phyloP scores from a whole-genome alignment of 148 eudicot species.

The Gaultheria prostrata region DNA sequence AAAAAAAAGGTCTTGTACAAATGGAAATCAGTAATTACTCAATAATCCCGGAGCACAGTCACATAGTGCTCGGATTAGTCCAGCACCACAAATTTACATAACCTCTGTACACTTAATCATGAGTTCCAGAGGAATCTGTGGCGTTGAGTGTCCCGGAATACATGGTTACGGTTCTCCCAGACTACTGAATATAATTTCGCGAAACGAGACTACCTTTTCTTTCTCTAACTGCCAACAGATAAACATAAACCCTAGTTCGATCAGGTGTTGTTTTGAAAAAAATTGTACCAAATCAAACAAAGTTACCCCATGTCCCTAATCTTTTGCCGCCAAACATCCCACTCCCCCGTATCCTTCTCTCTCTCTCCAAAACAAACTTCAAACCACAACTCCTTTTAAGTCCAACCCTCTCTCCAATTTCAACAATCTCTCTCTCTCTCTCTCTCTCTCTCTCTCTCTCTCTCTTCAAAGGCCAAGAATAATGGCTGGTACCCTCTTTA shows the following conservation, averaged over 20 bases:
- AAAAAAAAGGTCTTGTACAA: too few species aligned
- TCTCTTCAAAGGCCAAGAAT: not conserved
- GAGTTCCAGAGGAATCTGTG: too few species aligned
- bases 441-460: not conserved
- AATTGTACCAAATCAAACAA: constrained; percentile 14
- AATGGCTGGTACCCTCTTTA: constrained; percentile 7
- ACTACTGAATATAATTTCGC: too few species aligned
- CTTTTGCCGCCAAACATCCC: constrained; percentile 10
- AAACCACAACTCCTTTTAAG: not conserved
- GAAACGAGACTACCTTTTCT: not conserved
- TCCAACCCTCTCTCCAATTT: not conserved
- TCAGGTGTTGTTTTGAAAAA: not conserved
- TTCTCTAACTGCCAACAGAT: not conserved
- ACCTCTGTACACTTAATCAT: too few species aligned
- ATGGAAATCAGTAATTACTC: too few species aligned
- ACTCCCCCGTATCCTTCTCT: not conserved
- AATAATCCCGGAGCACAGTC: too few species aligned
- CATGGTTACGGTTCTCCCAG: too few species aligned
- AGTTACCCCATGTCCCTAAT: not conserved
- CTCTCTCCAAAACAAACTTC: constrained; percentile 18
- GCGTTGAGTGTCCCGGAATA: too few species aligned
- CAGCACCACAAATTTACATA: too few species aligned
- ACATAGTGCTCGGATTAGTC: too few species aligned
- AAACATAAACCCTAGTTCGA: not conserved
- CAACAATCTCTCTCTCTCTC: not conserved